Conservation (phyloP, 805 yeast genomes). For the Spathaspora arborariae region DNA sequence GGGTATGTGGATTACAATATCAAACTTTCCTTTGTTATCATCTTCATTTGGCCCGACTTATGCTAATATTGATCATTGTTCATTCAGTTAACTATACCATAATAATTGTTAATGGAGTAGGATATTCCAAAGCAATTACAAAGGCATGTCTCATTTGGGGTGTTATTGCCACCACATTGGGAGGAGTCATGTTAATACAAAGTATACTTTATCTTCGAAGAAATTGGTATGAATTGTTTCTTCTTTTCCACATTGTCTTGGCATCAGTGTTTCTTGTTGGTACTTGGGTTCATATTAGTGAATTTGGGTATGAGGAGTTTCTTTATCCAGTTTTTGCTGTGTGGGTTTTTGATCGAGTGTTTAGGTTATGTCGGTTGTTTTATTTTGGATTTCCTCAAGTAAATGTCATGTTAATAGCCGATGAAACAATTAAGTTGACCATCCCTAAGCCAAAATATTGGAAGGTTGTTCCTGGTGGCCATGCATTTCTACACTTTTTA, state of each 20-base stretch:
- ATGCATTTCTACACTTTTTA: constrained; percentile 54
- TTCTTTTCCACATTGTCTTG: constrained; percentile 51
- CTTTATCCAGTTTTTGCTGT: constrained; percentile 52
- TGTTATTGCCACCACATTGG: constrained; percentile 25
- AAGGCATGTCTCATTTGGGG: constrained; percentile 25
- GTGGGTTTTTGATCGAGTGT: constrained; percentile 67
- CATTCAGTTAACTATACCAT: constrained; percentile 22
- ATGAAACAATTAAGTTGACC: constrained; percentile 46
- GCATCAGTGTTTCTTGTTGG: constrained; percentile 48
- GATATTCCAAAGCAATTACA: constrained; percentile 11
- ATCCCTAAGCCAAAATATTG: constrained; percentile 52
- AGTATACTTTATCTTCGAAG: constrained; percentile 44
- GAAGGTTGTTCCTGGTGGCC: constrained; percentile 58
- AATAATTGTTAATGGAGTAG: constrained; percentile 4
- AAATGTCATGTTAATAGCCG: constrained; percentile 34
- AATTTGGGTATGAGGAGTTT: constrained; percentile 31
- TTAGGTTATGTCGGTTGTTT: constrained; percentile 52
- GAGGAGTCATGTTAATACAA: constrained; percentile 41
- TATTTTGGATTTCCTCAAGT: constrained; percentile 61
- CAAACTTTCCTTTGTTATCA: constrained; percentile 24
- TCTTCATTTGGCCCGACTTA: constrained; percentile 24
- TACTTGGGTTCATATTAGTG: constrained; percentile 48
- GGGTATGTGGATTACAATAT: constrained; percentile 35
- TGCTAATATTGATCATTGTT: constrained; percentile 18
- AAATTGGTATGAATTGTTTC: constrained; percentile 49